A percentile compares a stretch with the other conserved stretches of the same genome.
phyloP scores from a whole-genome alignment of 2,329 filamentous ascomycete genomes.

The Pyricularia sp. region DNA sequence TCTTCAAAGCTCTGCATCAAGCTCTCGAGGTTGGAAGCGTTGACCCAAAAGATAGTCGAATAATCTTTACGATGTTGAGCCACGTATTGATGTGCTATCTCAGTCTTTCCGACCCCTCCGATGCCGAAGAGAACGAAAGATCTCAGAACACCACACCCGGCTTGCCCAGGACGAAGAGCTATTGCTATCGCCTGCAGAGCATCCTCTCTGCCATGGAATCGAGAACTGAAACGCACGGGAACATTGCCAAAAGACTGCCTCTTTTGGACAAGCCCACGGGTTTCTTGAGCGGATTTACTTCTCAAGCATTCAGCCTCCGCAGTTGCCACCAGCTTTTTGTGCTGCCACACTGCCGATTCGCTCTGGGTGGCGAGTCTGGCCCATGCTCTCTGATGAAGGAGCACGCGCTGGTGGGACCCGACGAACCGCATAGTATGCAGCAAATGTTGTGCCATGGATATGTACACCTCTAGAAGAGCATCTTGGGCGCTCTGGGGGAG shows the following conservation, averaged over 20 bases:
- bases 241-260: not conserved
- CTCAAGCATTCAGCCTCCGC: not conserved
- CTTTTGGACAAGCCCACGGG: not conserved
- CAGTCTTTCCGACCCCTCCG: slow-evolving; percentile 1
- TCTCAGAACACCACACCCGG: not conserved
- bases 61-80: not conserved
- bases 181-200: not conserved
- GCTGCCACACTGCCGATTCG: not conserved
- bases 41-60: not conserved
- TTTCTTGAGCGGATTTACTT: not conserved
- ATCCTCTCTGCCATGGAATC: not conserved
- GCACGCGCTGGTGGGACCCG: not conserved
- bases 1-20: slow-evolving; percentile 14
- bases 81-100: not conserved
- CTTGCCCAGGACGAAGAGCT: not conserved
- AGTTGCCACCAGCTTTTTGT: not conserved
- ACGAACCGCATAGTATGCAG: not conserved
- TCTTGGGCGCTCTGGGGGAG: not conserved
- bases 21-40: slow-evolving; percentile 11
- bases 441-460: not conserved
- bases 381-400: not conserved
- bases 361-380: not conserved
- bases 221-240: not conserved
- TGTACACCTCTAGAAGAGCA: not conserved
- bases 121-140: slow-evolving; percentile 10